Percentiles rank a stretch among this genome's conserved stretches.
These are phyloP conservation scores for Paecilomyces sp. DNA, from an alignment of 2,329 filamentous ascomycete genomes.

Conservation along the genomic window DNA sequence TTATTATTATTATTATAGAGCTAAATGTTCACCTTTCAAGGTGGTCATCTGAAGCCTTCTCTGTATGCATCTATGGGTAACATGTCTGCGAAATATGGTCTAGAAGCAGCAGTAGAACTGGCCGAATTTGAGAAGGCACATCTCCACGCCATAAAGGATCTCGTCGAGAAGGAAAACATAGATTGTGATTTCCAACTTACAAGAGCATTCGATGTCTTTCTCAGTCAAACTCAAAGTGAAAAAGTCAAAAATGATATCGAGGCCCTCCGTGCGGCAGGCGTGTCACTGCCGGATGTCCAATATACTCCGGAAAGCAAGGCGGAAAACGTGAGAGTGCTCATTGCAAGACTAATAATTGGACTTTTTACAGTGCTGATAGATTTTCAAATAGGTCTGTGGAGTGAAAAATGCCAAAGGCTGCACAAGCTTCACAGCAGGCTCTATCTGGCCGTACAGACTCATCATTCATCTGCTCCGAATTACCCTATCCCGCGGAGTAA, in stretches of 20 bases:
- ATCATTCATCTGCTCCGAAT: conserved; percentile 66
- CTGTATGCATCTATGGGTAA: conserved; percentile 30
- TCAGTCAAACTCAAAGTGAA: conserved; percentile 21
- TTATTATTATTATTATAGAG: too few relatives aligned
- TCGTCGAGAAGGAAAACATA: conserved; percentile 34
- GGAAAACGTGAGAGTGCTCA: conserved; percentile 11
- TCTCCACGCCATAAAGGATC: conserved; percentile 29
- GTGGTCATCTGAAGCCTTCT: conserved; percentile 38
- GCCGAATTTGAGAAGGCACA: conserved; percentile 34
- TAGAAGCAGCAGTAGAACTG: conserved; percentile 30
- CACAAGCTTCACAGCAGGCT: conserved; percentile 24
- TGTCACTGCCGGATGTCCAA: conserved; percentile 20
- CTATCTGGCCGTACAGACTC: conserved; percentile 66
- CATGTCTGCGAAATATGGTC: conserved; percentile 23
- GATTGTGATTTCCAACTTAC: conserved; percentile 38
- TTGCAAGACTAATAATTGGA: not conserved
- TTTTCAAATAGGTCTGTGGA: conserved; percentile 19
- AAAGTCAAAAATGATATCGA: conserved; percentile 23
- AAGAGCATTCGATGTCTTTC: conserved; percentile 31
- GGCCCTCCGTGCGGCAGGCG: conserved; percentile 16
- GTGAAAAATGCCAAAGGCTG: conserved; percentile 30
- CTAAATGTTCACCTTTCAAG: conserved; percentile 7
- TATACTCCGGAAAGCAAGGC: conserved; percentile 16
- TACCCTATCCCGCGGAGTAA: conserved; percentile 38
- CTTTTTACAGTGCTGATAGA: not conserved